These are phyloP conservation scores for Kondoa subrosea DNA, from an alignment of 768 basidiomycete species.

Conservation along the genomic window DNA sequence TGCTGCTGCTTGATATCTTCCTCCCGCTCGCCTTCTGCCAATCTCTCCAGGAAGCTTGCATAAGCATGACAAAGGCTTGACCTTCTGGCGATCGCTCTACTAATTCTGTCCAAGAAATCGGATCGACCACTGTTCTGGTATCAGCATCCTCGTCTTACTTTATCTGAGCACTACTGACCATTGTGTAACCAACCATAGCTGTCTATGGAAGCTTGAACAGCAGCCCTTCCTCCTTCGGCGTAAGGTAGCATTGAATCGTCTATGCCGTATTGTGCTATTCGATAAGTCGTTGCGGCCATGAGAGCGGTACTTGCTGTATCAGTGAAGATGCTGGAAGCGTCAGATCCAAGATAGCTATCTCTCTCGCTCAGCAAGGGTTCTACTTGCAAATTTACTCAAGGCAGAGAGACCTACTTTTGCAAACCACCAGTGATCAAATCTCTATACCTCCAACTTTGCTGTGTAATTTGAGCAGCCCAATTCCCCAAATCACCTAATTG, in stretches of 20 bases:
- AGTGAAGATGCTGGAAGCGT: constrained; percentile 39
- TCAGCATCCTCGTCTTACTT: constrained; percentile 4
- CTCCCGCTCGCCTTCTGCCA: background rate
- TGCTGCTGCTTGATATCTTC: background rate
- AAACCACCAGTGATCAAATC: constrained; percentile 1
- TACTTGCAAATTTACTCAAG: background rate
- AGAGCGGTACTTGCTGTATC: constrained; percentile 60
- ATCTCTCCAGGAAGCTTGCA: constrained; percentile 46
- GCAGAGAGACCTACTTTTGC: background rate
- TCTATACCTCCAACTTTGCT: constrained; percentile 17
- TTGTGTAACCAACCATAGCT: background rate
- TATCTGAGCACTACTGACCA: background rate
- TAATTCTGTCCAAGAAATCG: constrained; percentile 5
- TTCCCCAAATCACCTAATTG: constrained; percentile 26
- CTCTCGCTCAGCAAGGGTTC: too few relatives aligned
- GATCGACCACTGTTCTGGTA: constrained; percentile 20
- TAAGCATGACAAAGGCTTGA: constrained; percentile 58
- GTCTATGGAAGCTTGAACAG: constrained; percentile 24
- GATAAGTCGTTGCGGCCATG: constrained; percentile 58
- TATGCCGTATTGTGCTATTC: constrained; percentile 41
- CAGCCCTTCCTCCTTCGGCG: constrained; percentile 30
- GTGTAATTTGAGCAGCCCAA: constrained; percentile 29
- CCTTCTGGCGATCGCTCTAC: constrained; percentile 47
- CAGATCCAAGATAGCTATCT: background rate
- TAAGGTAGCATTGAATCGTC: constrained; percentile 15